phyloP scores from a whole-genome alignment of 2,329 filamentous ascomycete species.

The Teratosphaeriaceae sp. region DNA sequence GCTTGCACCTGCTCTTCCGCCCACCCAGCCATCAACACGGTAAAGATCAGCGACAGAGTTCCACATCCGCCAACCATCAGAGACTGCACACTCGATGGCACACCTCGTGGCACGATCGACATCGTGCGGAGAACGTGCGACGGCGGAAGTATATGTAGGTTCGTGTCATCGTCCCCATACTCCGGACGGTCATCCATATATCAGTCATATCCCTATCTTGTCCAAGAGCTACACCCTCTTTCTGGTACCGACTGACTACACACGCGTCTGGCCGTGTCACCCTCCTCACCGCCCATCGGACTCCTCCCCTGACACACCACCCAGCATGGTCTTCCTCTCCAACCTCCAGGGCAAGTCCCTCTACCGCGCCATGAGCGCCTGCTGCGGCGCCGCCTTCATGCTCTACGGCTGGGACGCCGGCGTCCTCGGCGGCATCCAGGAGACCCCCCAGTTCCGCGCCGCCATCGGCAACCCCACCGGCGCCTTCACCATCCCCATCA shows the following conservation, averaged over 20 bases:
- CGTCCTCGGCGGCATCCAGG: conserved; percentile 16
- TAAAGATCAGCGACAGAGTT: not conserved
- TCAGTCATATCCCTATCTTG: not conserved
- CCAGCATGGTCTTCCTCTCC: conserved; percentile 5
- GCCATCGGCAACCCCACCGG: conserved; percentile 18
- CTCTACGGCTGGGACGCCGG: conserved; percentile 22
- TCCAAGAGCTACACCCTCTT: not conserved
- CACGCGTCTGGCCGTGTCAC: not conserved
- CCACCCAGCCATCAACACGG: not conserved
- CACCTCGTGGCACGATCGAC: not conserved
- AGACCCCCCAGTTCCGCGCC: conserved; percentile 12
- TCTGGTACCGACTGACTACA: not conserved
- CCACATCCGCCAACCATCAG: not conserved
- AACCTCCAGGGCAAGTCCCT: conserved; percentile 21
- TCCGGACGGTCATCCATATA: too few species aligned
- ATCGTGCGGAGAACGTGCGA: not conserved
- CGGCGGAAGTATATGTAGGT: not conserved
- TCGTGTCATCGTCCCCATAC: not conserved
- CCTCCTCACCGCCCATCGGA: not conserved
- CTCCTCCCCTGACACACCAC: not conserved
- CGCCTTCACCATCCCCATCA: conserved; percentile 19
- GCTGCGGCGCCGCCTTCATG: conserved; percentile 24
- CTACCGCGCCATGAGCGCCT: conserved; percentile 24
- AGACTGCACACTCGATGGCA: not conserved
- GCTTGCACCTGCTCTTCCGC: conserved; percentile 1